Percentiles rank a stretch among this genome's conserved stretches.
These are phyloP conservation scores for Tranzscheliella williamsii DNA, from an alignment of 1,284 basidiomycete species.

Conservation along the genomic window DNA sequence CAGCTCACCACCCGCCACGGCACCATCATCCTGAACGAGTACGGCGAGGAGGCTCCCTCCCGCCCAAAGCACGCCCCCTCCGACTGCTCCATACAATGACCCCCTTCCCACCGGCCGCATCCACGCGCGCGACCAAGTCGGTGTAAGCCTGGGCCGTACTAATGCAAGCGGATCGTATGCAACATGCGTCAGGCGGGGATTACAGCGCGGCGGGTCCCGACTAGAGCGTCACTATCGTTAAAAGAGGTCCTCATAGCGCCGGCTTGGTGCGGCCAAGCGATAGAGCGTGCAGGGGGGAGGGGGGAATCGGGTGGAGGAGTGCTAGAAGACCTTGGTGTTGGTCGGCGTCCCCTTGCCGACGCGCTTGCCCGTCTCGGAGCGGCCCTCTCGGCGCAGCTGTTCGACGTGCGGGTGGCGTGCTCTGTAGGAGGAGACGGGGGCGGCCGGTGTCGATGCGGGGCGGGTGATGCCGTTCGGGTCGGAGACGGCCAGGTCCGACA, in stretches of 20 bases:
- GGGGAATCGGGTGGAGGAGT: too few species aligned
- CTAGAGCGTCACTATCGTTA: too few species aligned
- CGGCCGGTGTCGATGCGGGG: conserved; percentile 23
- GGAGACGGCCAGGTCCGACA: conserved; percentile 19
- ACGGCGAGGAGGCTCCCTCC: conserved; percentile 6
- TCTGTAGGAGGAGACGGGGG: conserved; percentile 19
- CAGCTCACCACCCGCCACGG: conserved; percentile 27
- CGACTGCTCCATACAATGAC: conserved; percentile 14
- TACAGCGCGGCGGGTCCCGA: too few species aligned
- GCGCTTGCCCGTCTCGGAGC: conserved; percentile 25
- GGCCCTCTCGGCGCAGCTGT: conserved; percentile 24
- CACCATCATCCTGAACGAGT: conserved; percentile 26
- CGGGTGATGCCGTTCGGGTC: conserved; percentile 24
- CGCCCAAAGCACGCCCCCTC: neutral
- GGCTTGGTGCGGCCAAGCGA: too few species aligned
- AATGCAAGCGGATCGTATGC: too few species aligned
- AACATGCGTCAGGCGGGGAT: too few species aligned
- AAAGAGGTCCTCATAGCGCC: too few species aligned
- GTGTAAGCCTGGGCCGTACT: too few species aligned
- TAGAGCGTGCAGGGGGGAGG: too few species aligned
- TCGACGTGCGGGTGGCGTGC: conserved; percentile 36
- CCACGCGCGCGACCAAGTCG: too few species aligned
- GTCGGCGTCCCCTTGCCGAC: conserved; percentile 38
- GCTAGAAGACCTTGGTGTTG: conserved; percentile 18
- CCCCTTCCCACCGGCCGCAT: neutral